Conservation (phyloP, 495 filamentous ascomycete genomes). For the Penicillium bialowiezense region DNA sequence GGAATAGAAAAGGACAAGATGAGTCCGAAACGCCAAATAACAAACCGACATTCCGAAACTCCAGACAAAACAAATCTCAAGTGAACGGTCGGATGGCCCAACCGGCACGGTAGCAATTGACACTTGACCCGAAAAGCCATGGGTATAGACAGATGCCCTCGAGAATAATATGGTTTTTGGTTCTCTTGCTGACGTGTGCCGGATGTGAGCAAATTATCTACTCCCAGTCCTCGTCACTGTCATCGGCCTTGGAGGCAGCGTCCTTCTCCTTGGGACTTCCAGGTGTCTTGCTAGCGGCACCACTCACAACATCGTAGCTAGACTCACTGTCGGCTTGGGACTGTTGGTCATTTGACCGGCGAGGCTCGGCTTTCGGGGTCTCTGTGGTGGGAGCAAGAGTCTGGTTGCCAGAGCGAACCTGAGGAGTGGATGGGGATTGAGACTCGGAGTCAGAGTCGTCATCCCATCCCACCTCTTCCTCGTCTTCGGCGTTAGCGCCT, state of each 20-base stretch:
- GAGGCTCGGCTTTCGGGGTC: conserved; percentile 59
- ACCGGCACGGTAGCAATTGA: not conserved
- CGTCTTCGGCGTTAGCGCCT: conserved; percentile 60
- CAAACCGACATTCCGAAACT: conserved; percentile 16
- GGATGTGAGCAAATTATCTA: conserved; percentile 33
- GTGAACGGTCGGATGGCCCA: no score
- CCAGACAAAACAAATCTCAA: conserved; percentile 15
- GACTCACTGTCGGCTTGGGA: conserved; percentile 84
- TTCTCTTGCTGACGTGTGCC: conserved; percentile 11
- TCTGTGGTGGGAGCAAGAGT: conserved; percentile 25
- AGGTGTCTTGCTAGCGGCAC: conserved; percentile 73
- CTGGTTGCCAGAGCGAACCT: conserved; percentile 20
- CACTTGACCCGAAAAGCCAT: not conserved
- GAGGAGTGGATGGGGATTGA: conserved; percentile 51
- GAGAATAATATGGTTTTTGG: not conserved
- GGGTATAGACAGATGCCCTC: conserved; percentile 1
- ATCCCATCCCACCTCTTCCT: conserved; percentile 83
- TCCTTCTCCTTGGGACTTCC: conserved; percentile 70
- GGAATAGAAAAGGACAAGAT: conserved; percentile 15
- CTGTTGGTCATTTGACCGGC: conserved; percentile 82
- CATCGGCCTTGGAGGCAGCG: conserved; percentile 51
- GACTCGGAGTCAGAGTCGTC: conserved; percentile 70
- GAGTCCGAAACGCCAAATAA: conserved; percentile 18
- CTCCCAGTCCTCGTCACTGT: conserved; percentile 82
- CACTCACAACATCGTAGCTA: conserved; percentile 91